A percentile compares a stretch with the other conserved stretches of the same genome.
Conservation (phyloP, 1,284 basidiomycete genomes). For the Leucoagaricus sp. region DNA sequence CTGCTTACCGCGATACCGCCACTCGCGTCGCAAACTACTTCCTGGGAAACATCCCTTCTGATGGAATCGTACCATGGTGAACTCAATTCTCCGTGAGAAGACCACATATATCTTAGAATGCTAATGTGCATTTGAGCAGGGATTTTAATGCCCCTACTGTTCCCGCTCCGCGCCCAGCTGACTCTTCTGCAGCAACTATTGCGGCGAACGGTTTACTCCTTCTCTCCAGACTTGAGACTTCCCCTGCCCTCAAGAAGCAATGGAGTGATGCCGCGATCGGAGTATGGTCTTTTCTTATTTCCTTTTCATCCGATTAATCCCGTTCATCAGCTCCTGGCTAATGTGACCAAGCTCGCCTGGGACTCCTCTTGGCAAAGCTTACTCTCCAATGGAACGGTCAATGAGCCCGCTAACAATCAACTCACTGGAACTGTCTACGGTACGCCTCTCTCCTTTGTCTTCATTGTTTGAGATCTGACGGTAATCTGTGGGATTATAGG, state of each 20-base stretch:
- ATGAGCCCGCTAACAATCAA: constrained; percentile 55
- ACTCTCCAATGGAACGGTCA: constrained; percentile 68
- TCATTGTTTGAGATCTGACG: neutral
- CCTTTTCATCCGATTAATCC: neutral
- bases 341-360: constrained; percentile 57
- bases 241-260: constrained; percentile 34
- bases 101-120: neutral
- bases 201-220: constrained; percentile 58
- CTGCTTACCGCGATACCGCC: constrained; percentile 57
- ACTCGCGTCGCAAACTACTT: constrained; percentile 60
- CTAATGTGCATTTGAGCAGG: constrained; percentile 36
- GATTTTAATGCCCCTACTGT: constrained; percentile 66
- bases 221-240: constrained; percentile 53
- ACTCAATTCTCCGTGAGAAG: neutral
- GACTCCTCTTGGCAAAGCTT: constrained; percentile 60
- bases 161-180: constrained; percentile 54
- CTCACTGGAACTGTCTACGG: constrained; percentile 69
- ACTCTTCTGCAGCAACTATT: constrained; percentile 68
- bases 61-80: constrained; percentile 67
- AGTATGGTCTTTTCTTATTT: constrained; percentile 32
- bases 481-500: constrained; percentile 26
- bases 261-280: constrained; percentile 53
- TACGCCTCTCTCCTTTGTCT: constrained; percentile 26
- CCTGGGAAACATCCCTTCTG: constrained; percentile 52
- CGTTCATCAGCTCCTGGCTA: constrained; percentile 44